Percentiles rank a stretch among this genome's conserved stretches.
These are phyloP conservation scores for Sutorius eximius DNA, from an alignment of 1,284 basidiomycete species.

Conservation along the genomic window DNA sequence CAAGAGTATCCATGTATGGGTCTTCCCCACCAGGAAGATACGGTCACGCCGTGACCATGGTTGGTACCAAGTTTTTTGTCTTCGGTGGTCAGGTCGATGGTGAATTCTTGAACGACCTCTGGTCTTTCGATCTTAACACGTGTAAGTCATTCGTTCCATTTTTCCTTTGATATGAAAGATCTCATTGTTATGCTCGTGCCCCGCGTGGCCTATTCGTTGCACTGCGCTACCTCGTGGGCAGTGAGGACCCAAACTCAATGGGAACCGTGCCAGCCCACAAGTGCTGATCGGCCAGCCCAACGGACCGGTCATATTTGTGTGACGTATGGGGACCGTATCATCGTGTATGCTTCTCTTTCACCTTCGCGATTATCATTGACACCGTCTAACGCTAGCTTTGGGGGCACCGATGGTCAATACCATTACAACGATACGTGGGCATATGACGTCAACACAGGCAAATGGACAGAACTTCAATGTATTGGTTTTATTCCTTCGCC, in stretches of 20 bases:
- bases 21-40: slow-evolving; percentile 86
- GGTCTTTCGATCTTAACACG: slow-evolving; percentile 95
- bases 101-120: slow-evolving; percentile 93
- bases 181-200: slow-evolving; percentile 5
- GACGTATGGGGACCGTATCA: slow-evolving; percentile 82
- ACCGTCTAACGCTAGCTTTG: slow-evolving; percentile 64
- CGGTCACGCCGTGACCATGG: slow-evolving; percentile 94
- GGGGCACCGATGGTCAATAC: slow-evolving; percentile 96
- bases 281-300: slow-evolving; percentile 71
- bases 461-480: slow-evolving; percentile 93
- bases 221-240: slow-evolving; percentile 7
- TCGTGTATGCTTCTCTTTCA: slow-evolving; percentile 58
- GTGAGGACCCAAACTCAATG: slow-evolving; percentile 74
- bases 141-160: slow-evolving; percentile 50
- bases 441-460: slow-evolving; percentile 81
- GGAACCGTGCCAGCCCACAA: slow-evolving; percentile 74
- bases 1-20: slow-evolving; percentile 76
- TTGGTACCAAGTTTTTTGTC: slow-evolving; percentile 89
- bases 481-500: slow-evolving; percentile 98
- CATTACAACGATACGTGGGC: slow-evolving; percentile 99
- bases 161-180: slow-evolving; percentile 2
- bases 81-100: slow-evolving; percentile 98
- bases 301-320: slow-evolving; percentile 94
- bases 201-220: slow-evolving; percentile 1
- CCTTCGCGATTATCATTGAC: slow-evolving; percentile 12